Evolutionary conservation across 2,329 filamentous ascomycete genomes (phyloP).

Genomic region (Chrysoporthe deuterocubensis): DNA sequence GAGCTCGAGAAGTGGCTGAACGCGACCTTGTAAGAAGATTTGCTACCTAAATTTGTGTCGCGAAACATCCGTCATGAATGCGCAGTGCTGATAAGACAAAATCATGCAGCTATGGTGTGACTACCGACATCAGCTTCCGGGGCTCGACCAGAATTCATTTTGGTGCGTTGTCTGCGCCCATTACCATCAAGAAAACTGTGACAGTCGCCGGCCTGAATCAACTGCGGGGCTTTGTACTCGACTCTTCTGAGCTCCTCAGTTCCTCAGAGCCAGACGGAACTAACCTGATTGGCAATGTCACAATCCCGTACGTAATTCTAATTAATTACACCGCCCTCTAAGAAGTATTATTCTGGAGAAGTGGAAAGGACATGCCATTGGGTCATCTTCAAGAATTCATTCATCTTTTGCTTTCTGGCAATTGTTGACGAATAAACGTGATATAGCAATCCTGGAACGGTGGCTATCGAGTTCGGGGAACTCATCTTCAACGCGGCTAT

Average conservation of each 20-base stretch:
- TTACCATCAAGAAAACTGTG: conserved; percentile 17
- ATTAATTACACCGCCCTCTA: background rate
- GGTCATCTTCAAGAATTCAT: background rate
- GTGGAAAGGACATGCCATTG: background rate
- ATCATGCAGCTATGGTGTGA: conserved; percentile 11
- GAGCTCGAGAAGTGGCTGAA: conserved; percentile 17
- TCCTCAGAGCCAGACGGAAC: conserved; percentile 8
- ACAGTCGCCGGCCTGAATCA: conserved; percentile 17
- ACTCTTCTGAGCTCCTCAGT: conserved; percentile 3
- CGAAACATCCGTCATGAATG: background rate
- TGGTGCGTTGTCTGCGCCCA: conserved; percentile 5
- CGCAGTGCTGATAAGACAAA: background rate
- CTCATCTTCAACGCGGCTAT: conserved; percentile 17
- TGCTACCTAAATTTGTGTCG: background rate
- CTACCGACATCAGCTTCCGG: conserved; percentile 12
- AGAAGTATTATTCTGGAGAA: background rate
- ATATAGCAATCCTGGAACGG: conserved; percentile 8
- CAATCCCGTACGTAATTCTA: conserved; percentile 9
- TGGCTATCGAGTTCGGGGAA: conserved; percentile 14
- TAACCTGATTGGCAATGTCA: conserved; percentile 16
- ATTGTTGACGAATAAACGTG: background rate
- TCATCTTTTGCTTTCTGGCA: background rate
- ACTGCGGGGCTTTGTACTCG: conserved; percentile 13
- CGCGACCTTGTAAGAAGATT: conserved; percentile 3
- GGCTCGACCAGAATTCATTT: conserved; percentile 12